Base-by-base conservation (phyloP, 352 stramenopile genomes). In the Pythium chondricola region DNA sequence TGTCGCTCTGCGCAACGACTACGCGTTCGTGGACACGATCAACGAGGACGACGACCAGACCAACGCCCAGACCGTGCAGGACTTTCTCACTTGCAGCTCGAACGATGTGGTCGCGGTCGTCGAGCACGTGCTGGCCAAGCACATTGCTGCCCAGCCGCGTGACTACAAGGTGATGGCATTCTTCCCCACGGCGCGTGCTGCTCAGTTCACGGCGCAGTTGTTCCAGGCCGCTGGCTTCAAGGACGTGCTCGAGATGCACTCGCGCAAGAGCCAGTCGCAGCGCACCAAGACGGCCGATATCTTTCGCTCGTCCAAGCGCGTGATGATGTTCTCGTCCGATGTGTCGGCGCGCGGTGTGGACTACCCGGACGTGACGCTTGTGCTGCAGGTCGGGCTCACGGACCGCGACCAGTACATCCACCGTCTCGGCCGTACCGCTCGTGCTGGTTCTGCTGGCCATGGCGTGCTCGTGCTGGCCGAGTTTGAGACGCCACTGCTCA, bases 141-240 rank as follows among this genome's bases (percentile, higher is more conserved):
- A 96, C 56, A 90, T 82, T 40, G 53, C 43, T 6, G 29, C 32
- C 21, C 68, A 73, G 39, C 56, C 63, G 8, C 43, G 52, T 17
- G 63, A 91, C 53, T 96, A 96, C 79, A 98, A 98, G 78, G 73
- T 98, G 18, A 90, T 99, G 42, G 78, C 97, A 16, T 98, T 99
- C 66, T 95, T 97, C 64, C 85, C 85, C 2, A 97, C 89, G 8
- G 88, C 87, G 17, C 79, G 88, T 22, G 67, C 90, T 6, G 86
- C 88, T 2, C 68, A 85, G 45, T 95, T 96, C 63, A 92, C 90
- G 69, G 81, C 88, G 13, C 75, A 96, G 53, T 77, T 98, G 25
- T 97, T 97, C 55, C 73, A 74, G 20, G 66, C 62, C 11, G 70
- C 76, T 8, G 74, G 72, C 2, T 88, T 81, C 43, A 68, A 70